phyloP scores from a whole-genome alignment of 2,329 filamentous ascomycete genomes.

The Cladosporium colombiae region DNA sequence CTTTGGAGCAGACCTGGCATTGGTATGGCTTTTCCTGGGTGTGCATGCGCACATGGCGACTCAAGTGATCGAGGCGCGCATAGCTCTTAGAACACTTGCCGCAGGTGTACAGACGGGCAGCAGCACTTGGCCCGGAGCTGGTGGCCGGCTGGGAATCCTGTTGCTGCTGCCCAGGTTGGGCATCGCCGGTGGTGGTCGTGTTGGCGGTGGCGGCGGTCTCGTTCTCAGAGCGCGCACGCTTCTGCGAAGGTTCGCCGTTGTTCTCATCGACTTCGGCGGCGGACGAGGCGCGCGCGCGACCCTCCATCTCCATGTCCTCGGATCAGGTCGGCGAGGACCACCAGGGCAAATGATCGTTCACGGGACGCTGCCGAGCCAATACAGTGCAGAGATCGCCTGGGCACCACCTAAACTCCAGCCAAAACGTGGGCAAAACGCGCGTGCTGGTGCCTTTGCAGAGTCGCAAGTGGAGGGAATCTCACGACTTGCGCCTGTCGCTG shows the following conservation, averaged over 20 bases:
- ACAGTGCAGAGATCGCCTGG: conserved; percentile 10
- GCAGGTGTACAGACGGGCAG: conserved; percentile 47
- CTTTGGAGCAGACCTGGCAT: conserved; percentile 49
- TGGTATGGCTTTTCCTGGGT: conserved; percentile 48
- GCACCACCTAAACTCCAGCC: conserved; percentile 14
- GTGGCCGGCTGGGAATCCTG: conserved; percentile 15
- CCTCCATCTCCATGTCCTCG: conserved; percentile 14
- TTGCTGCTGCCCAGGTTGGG: background rate
- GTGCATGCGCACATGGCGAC: conserved; percentile 55
- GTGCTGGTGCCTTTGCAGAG: conserved; percentile 3
- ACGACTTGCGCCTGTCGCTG: background rate
- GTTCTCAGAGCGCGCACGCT: conserved; percentile 26
- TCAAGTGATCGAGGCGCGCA: conserved; percentile 55
- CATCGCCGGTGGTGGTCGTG: conserved; percentile 12
- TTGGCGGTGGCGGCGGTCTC: conserved; percentile 6
- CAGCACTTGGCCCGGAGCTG: conserved; percentile 22
- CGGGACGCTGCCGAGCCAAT: conserved; percentile 18
- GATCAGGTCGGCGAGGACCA: background rate
- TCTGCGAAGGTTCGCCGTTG: conserved; percentile 25
- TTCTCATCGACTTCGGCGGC: conserved; percentile 22
- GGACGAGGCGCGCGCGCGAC: conserved; percentile 21
- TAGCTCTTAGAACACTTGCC: conserved; percentile 56
- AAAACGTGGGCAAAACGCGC: conserved; percentile 15
- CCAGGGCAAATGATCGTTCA: background rate
- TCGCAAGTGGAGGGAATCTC: conserved; percentile 18